Conservation (phyloP, 2,329 filamentous ascomycete species). For the Orbilia brochopaga region DNA sequence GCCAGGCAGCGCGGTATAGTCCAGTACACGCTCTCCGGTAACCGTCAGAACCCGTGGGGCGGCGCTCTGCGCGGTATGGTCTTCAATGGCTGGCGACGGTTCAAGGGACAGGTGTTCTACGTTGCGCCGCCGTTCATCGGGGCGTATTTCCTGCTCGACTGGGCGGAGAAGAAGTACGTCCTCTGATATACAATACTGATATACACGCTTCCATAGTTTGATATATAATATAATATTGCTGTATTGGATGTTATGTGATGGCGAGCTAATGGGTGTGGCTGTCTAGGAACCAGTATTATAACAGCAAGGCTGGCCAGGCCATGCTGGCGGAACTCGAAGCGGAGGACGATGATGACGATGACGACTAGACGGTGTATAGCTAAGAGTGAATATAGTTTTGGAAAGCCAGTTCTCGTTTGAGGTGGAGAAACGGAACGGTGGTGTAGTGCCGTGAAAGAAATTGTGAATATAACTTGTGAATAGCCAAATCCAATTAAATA, state of each 20-base stretch:
- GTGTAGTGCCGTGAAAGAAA: no score
- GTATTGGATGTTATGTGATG: not conserved
- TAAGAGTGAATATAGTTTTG: no score
- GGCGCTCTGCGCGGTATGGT: slow-evolving; percentile 78
- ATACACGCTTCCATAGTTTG: no score
- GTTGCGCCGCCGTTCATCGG: slow-evolving; percentile 77
- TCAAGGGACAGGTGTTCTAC: slow-evolving; percentile 85
- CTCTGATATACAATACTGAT: slow-evolving; percentile 46
- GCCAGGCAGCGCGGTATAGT: slow-evolving; percentile 61
- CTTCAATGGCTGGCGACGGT: slow-evolving; percentile 94
- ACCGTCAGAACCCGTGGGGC: slow-evolving; percentile 87
- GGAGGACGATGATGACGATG: not conserved
- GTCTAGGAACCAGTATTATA: slow-evolving; percentile 39
- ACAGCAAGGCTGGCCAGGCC: slow-evolving; percentile 38
- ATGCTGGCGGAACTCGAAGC: slow-evolving; percentile 10
- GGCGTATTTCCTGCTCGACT: slow-evolving; percentile 83
- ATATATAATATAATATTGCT: no score
- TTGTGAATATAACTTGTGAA: no score
- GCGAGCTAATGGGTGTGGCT: not conserved
- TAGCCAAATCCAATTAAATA: no score
- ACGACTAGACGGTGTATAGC: slow-evolving; percentile 19
- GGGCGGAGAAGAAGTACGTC: slow-evolving; percentile 82
- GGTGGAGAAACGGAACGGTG: no score
- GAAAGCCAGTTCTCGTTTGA: no score
- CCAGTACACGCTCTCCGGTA: slow-evolving; percentile 78